phyloP scores from a whole-genome alignment of 176 grass and related monocot species.

The Triticum dicoccoides region DNA sequence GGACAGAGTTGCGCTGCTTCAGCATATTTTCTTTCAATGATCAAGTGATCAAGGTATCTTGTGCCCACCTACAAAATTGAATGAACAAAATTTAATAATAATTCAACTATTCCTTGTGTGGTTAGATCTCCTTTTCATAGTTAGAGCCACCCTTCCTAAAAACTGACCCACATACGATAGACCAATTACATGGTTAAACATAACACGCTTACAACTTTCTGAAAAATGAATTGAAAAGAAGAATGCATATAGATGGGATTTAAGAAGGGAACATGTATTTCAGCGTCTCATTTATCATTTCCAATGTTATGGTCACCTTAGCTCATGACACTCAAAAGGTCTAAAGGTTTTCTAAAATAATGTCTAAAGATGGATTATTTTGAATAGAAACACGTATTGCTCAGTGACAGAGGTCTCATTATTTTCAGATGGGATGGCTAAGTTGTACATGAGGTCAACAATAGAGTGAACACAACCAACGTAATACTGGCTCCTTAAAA shows the following conservation, averaged over 20 bases:
- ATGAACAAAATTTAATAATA: constrained; percentile 35
- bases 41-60: constrained; percentile 95
- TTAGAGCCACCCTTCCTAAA: neutral
- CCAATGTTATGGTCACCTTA: neutral
- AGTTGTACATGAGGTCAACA: neutral
- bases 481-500: neutral
- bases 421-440: constrained; percentile 17
- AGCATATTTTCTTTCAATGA: constrained; percentile 92
- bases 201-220: neutral
- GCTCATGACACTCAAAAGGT: neutral
- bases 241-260: neutral
- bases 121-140: neutral
- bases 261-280: neutral
- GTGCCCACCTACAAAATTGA: constrained; percentile 61
- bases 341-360: neutral
- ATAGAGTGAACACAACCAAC: neutral
- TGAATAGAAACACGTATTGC: neutral
- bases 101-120: neutral
- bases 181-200: neutral
- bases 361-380: neutral
- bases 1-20: constrained; percentile 90
- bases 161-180: neutral
- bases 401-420: neutral
- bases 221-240: neutral
- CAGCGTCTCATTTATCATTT: neutral